Percentiles rank a stretch among this genome's conserved stretches.
Evolutionary conservation across 2,329 filamentous ascomycete genomes (phyloP).

Genomic region (Hortaea werneckii): DNA sequence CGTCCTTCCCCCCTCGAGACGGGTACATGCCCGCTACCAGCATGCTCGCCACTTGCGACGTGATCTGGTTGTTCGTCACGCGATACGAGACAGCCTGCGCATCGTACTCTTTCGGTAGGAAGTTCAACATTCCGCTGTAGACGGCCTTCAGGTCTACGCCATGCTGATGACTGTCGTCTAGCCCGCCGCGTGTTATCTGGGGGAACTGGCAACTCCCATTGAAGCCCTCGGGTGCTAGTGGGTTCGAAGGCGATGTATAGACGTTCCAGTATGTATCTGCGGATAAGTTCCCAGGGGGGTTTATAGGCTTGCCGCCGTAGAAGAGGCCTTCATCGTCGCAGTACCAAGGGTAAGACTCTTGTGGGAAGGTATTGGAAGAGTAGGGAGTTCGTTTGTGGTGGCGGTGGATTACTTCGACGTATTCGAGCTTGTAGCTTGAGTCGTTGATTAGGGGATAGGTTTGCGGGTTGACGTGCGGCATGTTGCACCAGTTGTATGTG

Average conservation of each 20-base stretch:
- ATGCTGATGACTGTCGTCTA: conserved; percentile 66
- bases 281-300: conserved; percentile 36
- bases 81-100: conserved; percentile 49
- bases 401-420: conserved; percentile 73
- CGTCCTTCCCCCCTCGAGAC: conserved; percentile 15
- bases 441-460: conserved; percentile 50
- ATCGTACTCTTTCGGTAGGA: conserved; percentile 48
- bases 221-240: conserved; percentile 57
- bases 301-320: conserved; percentile 54
- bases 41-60: conserved; percentile 69
- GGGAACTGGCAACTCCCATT: conserved; percentile 70
- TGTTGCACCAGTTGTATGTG: conserved; percentile 74
- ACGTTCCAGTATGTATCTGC: conserved; percentile 56
- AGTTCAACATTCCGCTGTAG: conserved; percentile 58
- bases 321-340: conserved; percentile 62
- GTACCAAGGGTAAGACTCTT: conserved; percentile 59
- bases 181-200: conserved; percentile 61
- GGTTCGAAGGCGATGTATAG: conserved; percentile 53
- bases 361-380: conserved; percentile 63
- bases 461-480: conserved; percentile 64
- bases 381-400: conserved; percentile 83
- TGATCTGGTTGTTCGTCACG: conserved; percentile 75
- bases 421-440: conserved; percentile 53
- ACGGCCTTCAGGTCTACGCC: conserved; percentile 68
- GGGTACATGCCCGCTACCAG: conserved; percentile 61